These are phyloP conservation scores for Penicillium polonicum DNA, from an alignment of 2,329 filamentous ascomycete genomes.

Conservation along the genomic window DNA sequence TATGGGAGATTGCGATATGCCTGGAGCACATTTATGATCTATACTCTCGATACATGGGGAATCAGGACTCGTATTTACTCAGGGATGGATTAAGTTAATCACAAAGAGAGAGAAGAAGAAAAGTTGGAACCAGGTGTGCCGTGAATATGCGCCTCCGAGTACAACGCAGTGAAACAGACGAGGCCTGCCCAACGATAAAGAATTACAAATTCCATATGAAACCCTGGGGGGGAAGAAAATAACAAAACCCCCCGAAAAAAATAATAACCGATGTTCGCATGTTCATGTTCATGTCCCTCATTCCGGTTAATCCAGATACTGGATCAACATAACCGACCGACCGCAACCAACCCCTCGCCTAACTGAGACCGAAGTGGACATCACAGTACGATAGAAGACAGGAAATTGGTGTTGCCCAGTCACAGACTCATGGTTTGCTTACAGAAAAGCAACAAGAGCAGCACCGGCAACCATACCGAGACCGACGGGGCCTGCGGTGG, in stretches of 20 bases:
- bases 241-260: neutral
- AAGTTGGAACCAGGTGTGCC: slow-evolving; percentile 13
- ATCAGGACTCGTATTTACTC: slow-evolving; percentile 11
- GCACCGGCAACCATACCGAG: slow-evolving; percentile 44
- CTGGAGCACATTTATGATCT: neutral
- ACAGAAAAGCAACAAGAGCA: slow-evolving; percentile 45
- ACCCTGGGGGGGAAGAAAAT: neutral
- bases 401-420: neutral
- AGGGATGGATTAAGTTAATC: slow-evolving; percentile 13
- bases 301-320: slow-evolving; percentile 4
- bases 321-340: slow-evolving; percentile 1
- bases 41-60: neutral
- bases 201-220: slow-evolving; percentile 20
- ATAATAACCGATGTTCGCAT: slow-evolving; percentile 16
- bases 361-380: neutral
- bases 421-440: slow-evolving; percentile 17
- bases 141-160: slow-evolving; percentile 12
- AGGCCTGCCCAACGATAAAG: slow-evolving; percentile 5
- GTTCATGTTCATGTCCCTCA: slow-evolving; percentile 24
- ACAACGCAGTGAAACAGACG: slow-evolving; percentile 5
- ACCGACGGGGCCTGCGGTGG: slow-evolving; percentile 38
- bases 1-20: neutral
- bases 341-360: neutral
- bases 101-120: slow-evolving; percentile 5
- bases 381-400: neutral